Base-by-base conservation (phyloP, 2,329 filamentous ascomycete species). In the Akanthomyces uredinophilus region DNA sequence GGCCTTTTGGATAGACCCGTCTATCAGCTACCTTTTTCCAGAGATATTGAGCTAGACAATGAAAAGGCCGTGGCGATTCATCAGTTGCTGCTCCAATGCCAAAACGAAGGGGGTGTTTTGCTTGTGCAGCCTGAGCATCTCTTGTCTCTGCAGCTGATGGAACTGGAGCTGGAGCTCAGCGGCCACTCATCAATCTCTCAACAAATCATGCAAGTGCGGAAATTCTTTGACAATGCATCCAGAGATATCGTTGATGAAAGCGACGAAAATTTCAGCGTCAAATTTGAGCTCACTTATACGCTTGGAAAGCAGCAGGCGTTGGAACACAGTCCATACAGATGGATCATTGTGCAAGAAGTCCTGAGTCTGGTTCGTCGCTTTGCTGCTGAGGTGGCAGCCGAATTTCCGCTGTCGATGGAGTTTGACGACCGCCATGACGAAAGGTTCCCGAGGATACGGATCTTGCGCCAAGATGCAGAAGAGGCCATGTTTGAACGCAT, bases 221-320 rank as follows among this genome's bases (percentile, higher is more conserved):
- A 29, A 27, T 50, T 50, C 27, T 49, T 64, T 1, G 67, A 86
- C 16, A 64, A 82, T 0, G n/a, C 69, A 1, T 77, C 71, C 0
- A 74, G 84, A 0, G 85, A 88, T 63, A 77, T 89, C 2, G 75
- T 89, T 0, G 86, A 89, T 63, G 86, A 89, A 69, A 86, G 83
- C 46, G 87, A 89, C 53, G 85, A 88, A 62, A 85, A 83, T 61
- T 83, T 88, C 50, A 83, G 78, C 49, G 77, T 81, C 6, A 83
- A 82, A 54, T 87, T 86, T 43, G 84, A 89, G 66, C 70, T 89
- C 0, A 75, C 88, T 1, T 89, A 89, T 62, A 87, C 85, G 0
- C 81, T 87, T 66, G 87, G 86, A 0, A 63, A 69, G 0, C 83
- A 86, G 64, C 67, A 70, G 1, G 65, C 78, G 0, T 74, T 87